Conservation (phyloP, 352 stramenopile genomes). For the Halophytophthora polymorphica region DNA sequence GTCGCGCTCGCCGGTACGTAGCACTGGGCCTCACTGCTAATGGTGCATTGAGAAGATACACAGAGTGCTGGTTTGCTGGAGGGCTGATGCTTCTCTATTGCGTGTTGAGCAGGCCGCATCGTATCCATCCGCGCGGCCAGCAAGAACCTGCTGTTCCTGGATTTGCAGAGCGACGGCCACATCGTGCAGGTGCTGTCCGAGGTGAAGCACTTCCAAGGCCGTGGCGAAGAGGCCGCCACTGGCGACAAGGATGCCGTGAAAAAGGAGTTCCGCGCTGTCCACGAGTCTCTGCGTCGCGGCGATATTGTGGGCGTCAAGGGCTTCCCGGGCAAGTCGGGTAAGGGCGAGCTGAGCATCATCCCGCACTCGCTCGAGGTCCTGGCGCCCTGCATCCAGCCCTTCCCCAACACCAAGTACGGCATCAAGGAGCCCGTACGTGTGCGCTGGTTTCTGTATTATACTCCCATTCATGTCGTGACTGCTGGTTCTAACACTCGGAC, state of each 20-base stretch:
- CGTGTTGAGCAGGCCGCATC: constrained; percentile 42
- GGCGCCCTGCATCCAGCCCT: constrained; percentile 91
- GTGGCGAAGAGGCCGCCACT: constrained; percentile 11
- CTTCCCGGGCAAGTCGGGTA: constrained; percentile 79
- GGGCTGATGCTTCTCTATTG: neutral
- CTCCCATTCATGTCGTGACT: neutral
- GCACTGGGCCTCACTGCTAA: neutral
- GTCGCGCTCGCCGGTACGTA: constrained; percentile 57
- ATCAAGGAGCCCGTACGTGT: constrained; percentile 80
- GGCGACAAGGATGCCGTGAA: constrained; percentile 32
- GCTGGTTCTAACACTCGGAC: neutral
- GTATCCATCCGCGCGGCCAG: constrained; percentile 74
- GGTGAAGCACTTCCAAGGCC: constrained; percentile 65
- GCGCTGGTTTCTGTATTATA: neutral
- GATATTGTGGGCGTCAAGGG: constrained; percentile 79
- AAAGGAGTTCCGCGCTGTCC: constrained; percentile 53
- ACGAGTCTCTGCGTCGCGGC: constrained; percentile 72
- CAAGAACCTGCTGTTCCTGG: constrained; percentile 83
- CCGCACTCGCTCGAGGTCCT: constrained; percentile 89
- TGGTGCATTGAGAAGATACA: neutral
- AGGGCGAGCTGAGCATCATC: constrained; percentile 84
- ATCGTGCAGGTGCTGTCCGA: constrained; percentile 78
- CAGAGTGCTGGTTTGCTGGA: neutral
- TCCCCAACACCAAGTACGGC: constrained; percentile 93
- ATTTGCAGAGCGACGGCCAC: constrained; percentile 61